Evolutionary conservation across 495 filamentous ascomycete species (phyloP).

Genomic region (Venustampulla echinocandica): DNA sequence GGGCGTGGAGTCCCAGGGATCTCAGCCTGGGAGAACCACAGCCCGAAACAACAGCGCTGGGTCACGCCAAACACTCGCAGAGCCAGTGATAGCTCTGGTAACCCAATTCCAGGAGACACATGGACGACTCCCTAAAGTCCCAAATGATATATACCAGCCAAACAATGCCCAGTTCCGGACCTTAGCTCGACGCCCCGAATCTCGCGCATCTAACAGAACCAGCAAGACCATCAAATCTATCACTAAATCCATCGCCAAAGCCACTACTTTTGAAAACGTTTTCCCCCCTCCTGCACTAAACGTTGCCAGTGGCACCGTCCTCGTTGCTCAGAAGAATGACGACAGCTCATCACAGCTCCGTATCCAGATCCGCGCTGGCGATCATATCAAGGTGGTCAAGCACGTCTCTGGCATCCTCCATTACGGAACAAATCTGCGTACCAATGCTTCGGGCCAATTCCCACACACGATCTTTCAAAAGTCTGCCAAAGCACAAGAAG

Average conservation of each 20-base stretch:
- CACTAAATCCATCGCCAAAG: background rate
- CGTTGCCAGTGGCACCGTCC: conserved; percentile 6
- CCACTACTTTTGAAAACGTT: background rate
- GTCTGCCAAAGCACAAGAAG: background rate
- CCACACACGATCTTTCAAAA: conserved; percentile 13
- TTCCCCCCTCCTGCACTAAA: background rate
- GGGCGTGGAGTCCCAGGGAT: conserved; percentile 1
- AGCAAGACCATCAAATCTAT: conserved; percentile 5
- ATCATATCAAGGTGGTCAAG: conserved; percentile 17
- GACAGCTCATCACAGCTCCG: background rate
- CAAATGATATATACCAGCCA: conserved; percentile 17
- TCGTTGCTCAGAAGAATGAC: conserved; percentile 12
- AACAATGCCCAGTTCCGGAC: conserved; percentile 14
- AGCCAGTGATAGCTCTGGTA: background rate
- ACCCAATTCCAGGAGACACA: conserved; percentile 8
- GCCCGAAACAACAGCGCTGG: background rate
- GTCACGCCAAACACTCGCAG: background rate
- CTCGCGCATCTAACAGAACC: conserved; percentile 3
- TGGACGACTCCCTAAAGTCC: conserved; percentile 5
- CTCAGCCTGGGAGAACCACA: background rate
- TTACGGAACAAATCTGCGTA: conserved; percentile 9
- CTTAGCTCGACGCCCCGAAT: conserved; percentile 1
- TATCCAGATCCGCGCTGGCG: conserved; percentile 14
- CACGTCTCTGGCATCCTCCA: conserved; percentile 15
- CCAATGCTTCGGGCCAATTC: conserved; percentile 14